A percentile compares a stretch with the other conserved stretches of the same genome.
These are phyloP conservation scores for Didymella keratinophila DNA, from an alignment of 2,329 filamentous ascomycete species.

Conservation along the genomic window DNA sequence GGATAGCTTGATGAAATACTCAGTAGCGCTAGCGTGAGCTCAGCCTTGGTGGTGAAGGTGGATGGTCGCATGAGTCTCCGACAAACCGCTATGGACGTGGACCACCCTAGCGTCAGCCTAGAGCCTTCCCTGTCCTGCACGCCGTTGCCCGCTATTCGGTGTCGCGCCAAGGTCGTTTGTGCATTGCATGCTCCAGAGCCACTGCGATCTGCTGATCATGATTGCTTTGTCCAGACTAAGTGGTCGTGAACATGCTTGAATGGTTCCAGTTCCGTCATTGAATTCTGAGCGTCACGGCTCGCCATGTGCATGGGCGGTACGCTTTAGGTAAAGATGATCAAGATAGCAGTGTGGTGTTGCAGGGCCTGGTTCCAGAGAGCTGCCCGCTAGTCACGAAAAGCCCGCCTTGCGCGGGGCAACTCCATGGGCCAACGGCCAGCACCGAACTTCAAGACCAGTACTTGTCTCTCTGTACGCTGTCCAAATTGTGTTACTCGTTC, in stretches of 20 bases:
- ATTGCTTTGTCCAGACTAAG: background rate
- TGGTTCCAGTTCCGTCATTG: background rate
- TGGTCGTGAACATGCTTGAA: background rate
- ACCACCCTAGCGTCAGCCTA: slow-evolving; percentile 17
- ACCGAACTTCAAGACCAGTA: background rate
- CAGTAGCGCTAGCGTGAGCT: slow-evolving; percentile 29
- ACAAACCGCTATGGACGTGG: slow-evolving; percentile 20
- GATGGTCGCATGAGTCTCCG: slow-evolving; percentile 21
- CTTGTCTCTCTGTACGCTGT: background rate
- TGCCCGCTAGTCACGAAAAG: slow-evolving; percentile 4
- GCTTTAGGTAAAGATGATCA: slow-evolving; percentile 21
- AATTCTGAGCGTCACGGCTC: slow-evolving; percentile 11
- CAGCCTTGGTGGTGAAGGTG: slow-evolving; percentile 14
- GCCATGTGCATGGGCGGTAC: slow-evolving; percentile 14
- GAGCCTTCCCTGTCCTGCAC: slow-evolving; percentile 7
- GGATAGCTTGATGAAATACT: slow-evolving; percentile 34
- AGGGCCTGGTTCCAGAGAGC: slow-evolving; percentile 13
- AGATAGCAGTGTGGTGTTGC: slow-evolving; percentile 21
- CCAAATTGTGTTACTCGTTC: background rate
- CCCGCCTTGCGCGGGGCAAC: slow-evolving; percentile 10
- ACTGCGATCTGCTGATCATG: slow-evolving; percentile 8
- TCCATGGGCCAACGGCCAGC: slow-evolving; percentile 1
- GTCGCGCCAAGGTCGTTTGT: background rate
- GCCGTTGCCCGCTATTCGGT: slow-evolving; percentile 4
- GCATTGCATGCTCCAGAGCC: background rate